Base-by-base conservation (phyloP, 805 yeast genomes). In the Tetrapisispora taiwanensis region DNA sequence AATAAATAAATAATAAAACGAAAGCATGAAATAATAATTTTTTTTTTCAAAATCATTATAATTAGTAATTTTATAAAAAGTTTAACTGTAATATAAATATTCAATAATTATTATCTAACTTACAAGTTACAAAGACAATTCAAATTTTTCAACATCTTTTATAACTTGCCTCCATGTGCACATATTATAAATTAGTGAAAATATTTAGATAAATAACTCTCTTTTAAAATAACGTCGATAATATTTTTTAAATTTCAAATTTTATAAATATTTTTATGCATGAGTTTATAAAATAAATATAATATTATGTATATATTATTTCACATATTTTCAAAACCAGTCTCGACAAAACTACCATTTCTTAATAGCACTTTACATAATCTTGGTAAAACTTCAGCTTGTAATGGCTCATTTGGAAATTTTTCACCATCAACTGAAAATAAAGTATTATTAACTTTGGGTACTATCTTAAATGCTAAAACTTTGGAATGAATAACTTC, bases 401-500 rank as follows among this genome's bases (percentile, higher is more conserved):
- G 97, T 48, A 84, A 63, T 2, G 95, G 81, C 53, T 74, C 78
- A 44, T 81, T 71, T 1, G 92, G 89, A 52, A 79, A 87, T 45
- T 71, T 71, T 63, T 92, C 98, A 36, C 98, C 98, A 62, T 92
- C 98, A 15, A 92, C 76, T 3, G 90, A 80, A 18, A 89, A 70
- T 51, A 69, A 77, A 24, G 74, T 69, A n/a, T 70, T 62, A 3
- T 58, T 58, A 9, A 62, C 54, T 37, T 62, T 71, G 0, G 98
- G 98, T 0, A 76, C 71, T 45, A 92, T 65, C 52, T 92, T 71
- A 60, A 79, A 90, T 0, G 90, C 92, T 43, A 68, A 59, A 17
- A 87, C 77, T 65, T 92, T 92, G 10, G 84, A 74, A 61, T 90
- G 95, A 17, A 73, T 68, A 1, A 86, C 79, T 20, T 78, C 76